Conservation (phyloP, 495 filamentous ascomycete genomes). For the Penicillium roqueforti region DNA sequence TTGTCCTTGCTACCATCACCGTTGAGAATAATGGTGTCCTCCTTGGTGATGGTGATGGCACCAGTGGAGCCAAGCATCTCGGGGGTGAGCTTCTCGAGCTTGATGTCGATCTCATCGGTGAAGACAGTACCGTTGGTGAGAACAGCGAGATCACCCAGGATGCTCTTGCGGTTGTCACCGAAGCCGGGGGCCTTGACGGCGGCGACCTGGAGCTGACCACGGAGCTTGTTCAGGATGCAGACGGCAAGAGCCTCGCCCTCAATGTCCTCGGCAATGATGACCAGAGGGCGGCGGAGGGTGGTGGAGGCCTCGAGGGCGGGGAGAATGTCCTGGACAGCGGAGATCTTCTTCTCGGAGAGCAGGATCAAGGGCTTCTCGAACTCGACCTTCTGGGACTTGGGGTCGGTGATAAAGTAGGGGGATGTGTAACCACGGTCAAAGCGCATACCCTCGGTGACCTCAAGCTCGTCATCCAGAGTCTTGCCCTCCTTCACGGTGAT, state of each 20-base stretch:
- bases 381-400: slow-evolving; percentile 97
- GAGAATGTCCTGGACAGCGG: slow-evolving; percentile 95
- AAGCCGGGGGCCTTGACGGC: slow-evolving; percentile 99
- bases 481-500: slow-evolving; percentile 99
- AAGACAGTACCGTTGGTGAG: slow-evolving; percentile 97
- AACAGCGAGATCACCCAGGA: slow-evolving; percentile 91
- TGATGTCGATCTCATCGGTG: slow-evolving; percentile 95
- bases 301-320: slow-evolving; percentile 95
- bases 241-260: slow-evolving; percentile 97
- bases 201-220: slow-evolving; percentile 96
- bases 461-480: slow-evolving; percentile 95
- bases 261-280: slow-evolving; percentile 99
- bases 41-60: slow-evolving; percentile 99
- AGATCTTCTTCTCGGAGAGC: slow-evolving; percentile 99
- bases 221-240: slow-evolving; percentile 99
- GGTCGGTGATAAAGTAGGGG: slow-evolving; percentile 99
- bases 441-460: slow-evolving; percentile 98
- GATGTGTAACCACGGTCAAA: slow-evolving; percentile 98
- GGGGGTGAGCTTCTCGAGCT: slow-evolving; percentile 93
- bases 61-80: slow-evolving; percentile 97
- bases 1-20: slow-evolving; percentile 94
- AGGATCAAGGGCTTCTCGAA: slow-evolving; percentile 99
- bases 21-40: slow-evolving; percentile 98
- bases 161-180: slow-evolving; percentile 99
- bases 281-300: slow-evolving; percentile 87